Percentiles rank a stretch among this genome's conserved stretches.
These are phyloP conservation scores for Globisporangium orthogonon DNA, from an alignment of 352 stramenopile genomes.

Conservation along the genomic window DNA sequence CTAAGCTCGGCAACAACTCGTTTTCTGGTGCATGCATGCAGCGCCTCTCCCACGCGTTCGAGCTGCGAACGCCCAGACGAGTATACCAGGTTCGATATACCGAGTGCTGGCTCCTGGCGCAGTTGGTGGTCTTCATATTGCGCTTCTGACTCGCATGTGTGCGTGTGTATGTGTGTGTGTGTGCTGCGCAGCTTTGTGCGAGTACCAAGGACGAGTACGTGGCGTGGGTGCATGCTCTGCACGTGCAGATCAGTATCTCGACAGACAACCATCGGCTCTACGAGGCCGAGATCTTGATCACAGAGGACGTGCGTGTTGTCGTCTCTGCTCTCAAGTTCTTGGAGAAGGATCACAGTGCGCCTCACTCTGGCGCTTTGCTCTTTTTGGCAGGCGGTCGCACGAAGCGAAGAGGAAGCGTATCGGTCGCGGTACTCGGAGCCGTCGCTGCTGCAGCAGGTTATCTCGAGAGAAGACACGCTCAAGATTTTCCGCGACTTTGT, in stretches of 20 bases:
- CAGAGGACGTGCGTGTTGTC: constrained; percentile 59
- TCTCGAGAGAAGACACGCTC: constrained; percentile 66
- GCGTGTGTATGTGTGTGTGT: not conserved
- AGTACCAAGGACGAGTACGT: constrained; percentile 78
- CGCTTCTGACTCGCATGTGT: not conserved
- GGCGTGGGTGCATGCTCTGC: constrained; percentile 72
- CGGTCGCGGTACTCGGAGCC: constrained; percentile 35
- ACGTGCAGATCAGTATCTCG: constrained; percentile 74
- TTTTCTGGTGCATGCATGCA: constrained; percentile 9
- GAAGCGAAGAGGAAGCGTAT: constrained; percentile 49
- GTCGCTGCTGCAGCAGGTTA: constrained; percentile 57
- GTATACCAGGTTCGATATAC: constrained; percentile 49
- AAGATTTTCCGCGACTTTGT: constrained; percentile 82
- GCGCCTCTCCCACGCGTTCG: constrained; percentile 70
- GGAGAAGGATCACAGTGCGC: not conserved
- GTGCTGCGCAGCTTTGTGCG: constrained; percentile 46
- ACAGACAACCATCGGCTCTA: constrained; percentile 77
- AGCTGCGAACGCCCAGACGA: constrained; percentile 63
- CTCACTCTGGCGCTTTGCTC: not conserved
- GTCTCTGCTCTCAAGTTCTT: not conserved
- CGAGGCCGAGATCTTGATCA: constrained; percentile 81
- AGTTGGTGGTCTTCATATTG: too few relatives aligned
- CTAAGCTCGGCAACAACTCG: too few relatives aligned
- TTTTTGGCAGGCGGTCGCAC: constrained; percentile 36
- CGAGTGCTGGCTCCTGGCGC: too few relatives aligned